Conservation (phyloP, 1,284 basidiomycete genomes). For the Cryptococcus amylolentus region DNA sequence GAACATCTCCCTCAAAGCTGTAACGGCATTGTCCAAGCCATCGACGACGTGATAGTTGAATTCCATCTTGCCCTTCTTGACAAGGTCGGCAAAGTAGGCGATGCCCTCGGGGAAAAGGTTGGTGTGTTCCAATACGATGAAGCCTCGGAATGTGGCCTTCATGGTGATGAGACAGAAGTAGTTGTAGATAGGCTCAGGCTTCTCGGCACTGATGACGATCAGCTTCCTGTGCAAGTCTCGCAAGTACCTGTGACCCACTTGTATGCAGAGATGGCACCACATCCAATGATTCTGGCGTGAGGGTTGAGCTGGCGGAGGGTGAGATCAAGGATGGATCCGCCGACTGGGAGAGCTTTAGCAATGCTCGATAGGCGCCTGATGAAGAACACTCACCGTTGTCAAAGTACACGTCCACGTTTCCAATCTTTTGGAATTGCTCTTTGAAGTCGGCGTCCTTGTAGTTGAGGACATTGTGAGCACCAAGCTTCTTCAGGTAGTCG, state of each 20-base stretch:
- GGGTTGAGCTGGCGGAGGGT: constrained; percentile 69
- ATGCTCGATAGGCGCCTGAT: neutral
- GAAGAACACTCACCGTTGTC: constrained; percentile 61
- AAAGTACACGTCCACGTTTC: constrained; percentile 72
- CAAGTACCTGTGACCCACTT: constrained; percentile 32
- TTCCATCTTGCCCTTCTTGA: constrained; percentile 68
- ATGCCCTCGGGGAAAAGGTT: constrained; percentile 46
- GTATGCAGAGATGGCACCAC: constrained; percentile 64
- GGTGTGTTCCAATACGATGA: constrained; percentile 67
- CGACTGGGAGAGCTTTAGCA: constrained; percentile 56
- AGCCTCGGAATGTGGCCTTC: constrained; percentile 74
- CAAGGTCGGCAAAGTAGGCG: constrained; percentile 54
- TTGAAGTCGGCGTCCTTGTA: constrained; percentile 77
- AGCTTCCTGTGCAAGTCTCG: neutral
- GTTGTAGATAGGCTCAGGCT: constrained; percentile 44
- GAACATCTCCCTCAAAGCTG: constrained; percentile 66
- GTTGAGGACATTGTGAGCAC: constrained; percentile 77
- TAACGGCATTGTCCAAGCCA: constrained; percentile 68
- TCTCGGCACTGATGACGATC: constrained; percentile 17
- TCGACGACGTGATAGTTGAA: constrained; percentile 72
- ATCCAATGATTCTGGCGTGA: constrained; percentile 68
- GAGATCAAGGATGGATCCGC: constrained; percentile 69
- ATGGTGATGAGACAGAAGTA: constrained; percentile 63
- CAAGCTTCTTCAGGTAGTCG: constrained; percentile 74
- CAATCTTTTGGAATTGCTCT: constrained; percentile 53